Conservation (phyloP, 768 basidiomycete species). For the Termitomyces sp. region DNA sequence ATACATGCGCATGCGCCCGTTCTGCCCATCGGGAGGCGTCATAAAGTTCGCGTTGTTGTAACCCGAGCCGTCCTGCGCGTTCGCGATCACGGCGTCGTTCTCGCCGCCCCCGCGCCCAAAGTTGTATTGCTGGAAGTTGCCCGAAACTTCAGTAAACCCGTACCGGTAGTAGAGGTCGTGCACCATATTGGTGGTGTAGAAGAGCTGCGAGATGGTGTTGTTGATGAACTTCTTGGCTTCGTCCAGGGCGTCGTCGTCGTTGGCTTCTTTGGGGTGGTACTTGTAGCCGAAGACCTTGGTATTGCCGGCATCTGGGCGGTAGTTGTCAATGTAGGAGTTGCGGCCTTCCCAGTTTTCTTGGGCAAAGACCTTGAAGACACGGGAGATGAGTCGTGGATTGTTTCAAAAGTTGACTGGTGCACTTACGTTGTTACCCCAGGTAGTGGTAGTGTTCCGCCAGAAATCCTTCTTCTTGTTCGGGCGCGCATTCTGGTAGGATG, state of each 20-base stretch:
- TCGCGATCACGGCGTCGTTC: conserved; percentile 87
- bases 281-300: conserved; percentile 60
- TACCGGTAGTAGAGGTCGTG: conserved; percentile 85
- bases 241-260: conserved; percentile 49
- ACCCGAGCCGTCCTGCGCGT: conserved; percentile 93
- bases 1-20: conserved; percentile 95
- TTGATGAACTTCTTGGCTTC: conserved; percentile 85
- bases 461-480: conserved; percentile 23
- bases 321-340: conserved; percentile 63
- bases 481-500: conserved; percentile 31
- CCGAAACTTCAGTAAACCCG: conserved; percentile 86
- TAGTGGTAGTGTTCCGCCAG: conserved; percentile 70
- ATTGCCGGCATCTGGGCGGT: conserved; percentile 67
- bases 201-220: conserved; percentile 80
- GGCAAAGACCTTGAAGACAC: conserved; percentile 60
- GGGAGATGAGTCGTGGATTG: background rate
- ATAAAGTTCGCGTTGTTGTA: conserved; percentile 92
- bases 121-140: conserved; percentile 99
- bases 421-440: conserved; percentile 80
- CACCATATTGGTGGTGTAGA: conserved; percentile 79
- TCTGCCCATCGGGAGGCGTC: conserved; percentile 80
- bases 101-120: conserved; percentile 86
- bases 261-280: conserved; percentile 64
- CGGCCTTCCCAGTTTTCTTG: conserved; percentile 90
- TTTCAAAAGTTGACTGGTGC: background rate